Evolutionary conservation across 2,329 filamentous ascomycete genomes (phyloP).

Genomic region (Cordyceps cicadae): DNA sequence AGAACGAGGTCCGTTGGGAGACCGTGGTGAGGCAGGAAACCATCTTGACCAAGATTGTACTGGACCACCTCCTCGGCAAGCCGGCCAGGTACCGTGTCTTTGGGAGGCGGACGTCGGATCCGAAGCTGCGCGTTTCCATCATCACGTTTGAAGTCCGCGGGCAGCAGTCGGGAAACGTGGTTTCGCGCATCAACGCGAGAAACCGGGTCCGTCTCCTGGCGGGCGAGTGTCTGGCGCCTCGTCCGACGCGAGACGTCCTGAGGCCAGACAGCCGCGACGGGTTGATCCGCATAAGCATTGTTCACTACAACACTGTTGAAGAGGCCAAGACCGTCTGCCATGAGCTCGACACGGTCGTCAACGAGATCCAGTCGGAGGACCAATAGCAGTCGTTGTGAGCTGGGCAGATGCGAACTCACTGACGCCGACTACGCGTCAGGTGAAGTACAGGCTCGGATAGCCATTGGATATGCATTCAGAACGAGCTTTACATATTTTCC

Average conservation of each 20-base stretch:
- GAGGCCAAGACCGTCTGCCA: not conserved
- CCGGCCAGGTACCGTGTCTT: not conserved
- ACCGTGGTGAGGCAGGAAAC: slow-evolving; percentile 1
- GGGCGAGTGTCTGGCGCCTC: not conserved
- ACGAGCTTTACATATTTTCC: too few relatives aligned
- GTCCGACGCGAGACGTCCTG: not conserved
- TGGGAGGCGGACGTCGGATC: not conserved
- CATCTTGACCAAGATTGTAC: not conserved
- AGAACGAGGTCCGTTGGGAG: slow-evolving; percentile 2
- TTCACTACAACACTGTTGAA: slow-evolving; percentile 5
- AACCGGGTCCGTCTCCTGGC: not conserved
- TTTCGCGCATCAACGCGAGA: slow-evolving; percentile 1
- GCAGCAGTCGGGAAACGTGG: not conserved
- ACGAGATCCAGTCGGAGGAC: not conserved
- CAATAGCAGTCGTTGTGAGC: not conserved
- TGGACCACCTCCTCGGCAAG: not conserved
- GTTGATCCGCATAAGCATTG: not conserved
- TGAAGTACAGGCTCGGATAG: not conserved
- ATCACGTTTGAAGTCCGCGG: not conserved
- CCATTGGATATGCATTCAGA: not conserved
- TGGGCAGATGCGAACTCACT: not conserved
- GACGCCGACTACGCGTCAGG: too few relatives aligned
- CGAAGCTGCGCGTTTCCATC: not conserved
- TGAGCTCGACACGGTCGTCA: not conserved
- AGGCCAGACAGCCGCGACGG: not conserved